Base-by-base conservation (phyloP, 148 eudicot genomes). In the Agrostemma githago region DNA sequence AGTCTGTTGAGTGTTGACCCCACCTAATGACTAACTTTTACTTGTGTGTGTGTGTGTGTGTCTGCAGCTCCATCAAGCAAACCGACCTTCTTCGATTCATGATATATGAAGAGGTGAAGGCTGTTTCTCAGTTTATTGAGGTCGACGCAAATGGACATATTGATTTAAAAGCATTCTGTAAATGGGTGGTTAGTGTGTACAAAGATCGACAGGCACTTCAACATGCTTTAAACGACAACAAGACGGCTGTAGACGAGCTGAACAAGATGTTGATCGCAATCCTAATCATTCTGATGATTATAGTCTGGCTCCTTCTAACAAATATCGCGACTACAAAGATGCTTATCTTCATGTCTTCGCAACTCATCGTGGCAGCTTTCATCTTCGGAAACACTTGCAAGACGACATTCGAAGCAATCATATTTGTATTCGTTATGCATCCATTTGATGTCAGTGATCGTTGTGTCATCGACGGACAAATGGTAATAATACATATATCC, bases 391-490 rank as follows among this genome's bases (percentile, higher is more conserved):
- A 90, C 83, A 88, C 95, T 57, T 88, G 91, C 95, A 90, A 86
- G 83, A 90, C 87, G 51, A 83, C 84, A 42, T 90, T 90, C 66
- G 95, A 90, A 82, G 91, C 95, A 57, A 86, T 90, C 62, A 82
- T 90, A 69, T 90, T 90, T 69, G 95, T 90, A 34, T 90, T 90
- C 54, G 86, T 90, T 70, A 90, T 88, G 92, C 95, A 90, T 73
- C 95, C 95, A 34, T 90, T 88, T 74, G 95, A 90, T 77, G 90
- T 90, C 60, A 88, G 95, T 51, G 95, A 90, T 68, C 92, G 92
- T 19, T 90, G 95, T 78, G 81, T 86, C 78, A 78, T 90, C 42
- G 95, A 88, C 63, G 86, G 85, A 40, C 73, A 78, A 41, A 82
- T 82, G 95, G 95, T 90, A 87, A 63, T 51, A 41, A 63, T 51